These are phyloP conservation scores for Ganoderma meredithae DNA, from an alignment of 1,284 basidiomycete species.

Conservation along the genomic window DNA sequence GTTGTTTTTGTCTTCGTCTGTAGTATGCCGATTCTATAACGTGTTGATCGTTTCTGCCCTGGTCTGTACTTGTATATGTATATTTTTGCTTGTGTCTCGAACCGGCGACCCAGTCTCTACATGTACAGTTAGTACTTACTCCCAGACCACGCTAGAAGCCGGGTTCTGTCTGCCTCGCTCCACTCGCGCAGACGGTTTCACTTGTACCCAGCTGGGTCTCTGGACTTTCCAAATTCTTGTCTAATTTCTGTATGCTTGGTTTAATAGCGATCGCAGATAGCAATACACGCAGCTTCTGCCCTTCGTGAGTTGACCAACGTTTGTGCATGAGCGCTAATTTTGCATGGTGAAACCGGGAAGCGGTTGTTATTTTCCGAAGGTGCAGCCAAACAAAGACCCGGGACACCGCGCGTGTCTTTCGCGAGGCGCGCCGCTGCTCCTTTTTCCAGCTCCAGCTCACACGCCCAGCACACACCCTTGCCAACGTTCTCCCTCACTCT, in stretches of 20 bases:
- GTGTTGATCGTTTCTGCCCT: not conserved
- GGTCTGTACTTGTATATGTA: slow-evolving; percentile 1
- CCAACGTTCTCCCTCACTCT: slow-evolving; percentile 11
- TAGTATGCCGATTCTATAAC: not conserved
- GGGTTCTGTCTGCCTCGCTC: not conserved
- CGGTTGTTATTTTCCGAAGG: slow-evolving; percentile 39
- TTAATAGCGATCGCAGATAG: slow-evolving; percentile 5
- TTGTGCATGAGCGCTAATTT: not conserved
- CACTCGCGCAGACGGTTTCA: not conserved
- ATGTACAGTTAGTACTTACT: not conserved
- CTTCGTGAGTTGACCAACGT: not conserved
- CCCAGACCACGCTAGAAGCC: not conserved
- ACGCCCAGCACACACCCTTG: slow-evolving; percentile 23
- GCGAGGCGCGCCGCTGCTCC: not conserved
- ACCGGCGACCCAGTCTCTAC: not conserved
- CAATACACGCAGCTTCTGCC: slow-evolving; percentile 9
- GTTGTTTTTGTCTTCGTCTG: not conserved
- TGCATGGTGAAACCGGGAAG: slow-evolving; percentile 15
- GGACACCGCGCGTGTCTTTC: slow-evolving; percentile 22
- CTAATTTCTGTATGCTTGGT: not conserved
- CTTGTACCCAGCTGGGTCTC: not conserved
- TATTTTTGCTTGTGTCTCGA: not conserved
- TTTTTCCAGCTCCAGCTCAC: slow-evolving; percentile 24
- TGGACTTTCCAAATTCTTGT: not conserved
- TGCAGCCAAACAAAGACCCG: slow-evolving; percentile 39